phyloP scores from a whole-genome alignment of 2,329 filamentous ascomycete species.

The Penicillium sp. region DNA sequence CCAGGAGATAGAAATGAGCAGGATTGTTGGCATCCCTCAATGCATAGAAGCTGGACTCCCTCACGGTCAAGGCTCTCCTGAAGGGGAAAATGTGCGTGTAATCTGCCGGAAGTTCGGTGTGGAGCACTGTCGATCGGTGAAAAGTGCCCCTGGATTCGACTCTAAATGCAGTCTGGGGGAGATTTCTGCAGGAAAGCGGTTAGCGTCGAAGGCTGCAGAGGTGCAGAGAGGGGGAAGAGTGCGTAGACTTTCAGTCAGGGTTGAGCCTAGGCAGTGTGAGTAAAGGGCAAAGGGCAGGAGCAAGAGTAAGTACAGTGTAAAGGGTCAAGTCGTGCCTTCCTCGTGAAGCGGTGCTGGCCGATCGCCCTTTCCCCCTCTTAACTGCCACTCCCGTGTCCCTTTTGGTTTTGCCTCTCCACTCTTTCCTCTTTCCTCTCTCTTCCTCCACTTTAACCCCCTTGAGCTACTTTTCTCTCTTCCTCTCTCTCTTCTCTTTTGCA shows the following conservation, averaged over 20 bases:
- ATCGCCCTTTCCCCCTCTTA: conserved; percentile 4
- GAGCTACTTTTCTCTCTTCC: conserved; percentile 7
- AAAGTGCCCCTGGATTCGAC: conserved; percentile 9
- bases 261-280: no score
- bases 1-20: neutral
- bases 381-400: conserved; percentile 15
- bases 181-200: conserved; percentile 3
- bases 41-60: neutral
- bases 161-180: conserved; percentile 12
- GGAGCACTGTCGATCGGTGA: conserved; percentile 17
- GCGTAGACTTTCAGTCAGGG: neutral
- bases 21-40: no score
- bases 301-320: no score
- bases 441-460: no score
- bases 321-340: neutral
- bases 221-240: neutral
- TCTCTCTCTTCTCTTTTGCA: neutral
- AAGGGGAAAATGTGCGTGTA: neutral
- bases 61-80: neutral
- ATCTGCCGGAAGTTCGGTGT: conserved; percentile 6
- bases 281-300: no score
- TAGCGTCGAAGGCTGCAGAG: neutral
- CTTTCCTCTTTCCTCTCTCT: neutral
- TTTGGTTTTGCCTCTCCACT: neutral
- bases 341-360: conserved; percentile 4